Evolutionary conservation across 305 asterid species (phyloP).

Genomic region (Fraxinus floribunda): DNA sequence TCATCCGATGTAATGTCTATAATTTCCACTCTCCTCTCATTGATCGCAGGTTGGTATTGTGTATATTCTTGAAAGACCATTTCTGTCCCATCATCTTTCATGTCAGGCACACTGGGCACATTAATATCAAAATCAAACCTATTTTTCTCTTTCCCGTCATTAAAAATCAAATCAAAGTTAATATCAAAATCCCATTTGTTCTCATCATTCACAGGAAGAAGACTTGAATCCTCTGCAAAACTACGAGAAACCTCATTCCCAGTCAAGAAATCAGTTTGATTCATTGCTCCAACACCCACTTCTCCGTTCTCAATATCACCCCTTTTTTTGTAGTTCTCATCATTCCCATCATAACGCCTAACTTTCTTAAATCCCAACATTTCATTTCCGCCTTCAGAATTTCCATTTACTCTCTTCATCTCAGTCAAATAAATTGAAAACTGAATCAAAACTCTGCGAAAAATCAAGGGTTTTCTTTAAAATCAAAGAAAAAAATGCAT

Average conservation of each 20-base stretch:
- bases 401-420: conserved; percentile 48
- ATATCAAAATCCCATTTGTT: conserved; percentile 32
- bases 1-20: conserved; percentile 50
- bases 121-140: conserved; percentile 43
- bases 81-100: conserved; percentile 12
- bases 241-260: conserved; percentile 25
- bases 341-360: conserved; percentile 28
- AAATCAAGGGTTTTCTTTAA: conserved; percentile 10
- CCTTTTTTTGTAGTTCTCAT: conserved; percentile 30
- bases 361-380: conserved; percentile 40
- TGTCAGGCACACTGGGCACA: conserved; percentile 23
- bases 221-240: conserved; percentile 19
- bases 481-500: background rate
- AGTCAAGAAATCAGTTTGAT: conserved; percentile 4
- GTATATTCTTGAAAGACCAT: conserved; percentile 13
- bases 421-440: conserved; percentile 21
- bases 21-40: conserved; percentile 28
- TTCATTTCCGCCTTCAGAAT: conserved; percentile 25
- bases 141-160: conserved; percentile 25
- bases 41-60: conserved; percentile 10
- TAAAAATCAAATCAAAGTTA: conserved; percentile 28
- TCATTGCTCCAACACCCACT: conserved; percentile 18
- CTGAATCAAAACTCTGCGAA: conserved; percentile 20
- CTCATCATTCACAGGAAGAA: conserved; percentile 22
- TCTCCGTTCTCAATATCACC: conserved; percentile 28